phyloP scores from a whole-genome alignment of 179 eudicot genomes.

The Spergularia azorica region DNA sequence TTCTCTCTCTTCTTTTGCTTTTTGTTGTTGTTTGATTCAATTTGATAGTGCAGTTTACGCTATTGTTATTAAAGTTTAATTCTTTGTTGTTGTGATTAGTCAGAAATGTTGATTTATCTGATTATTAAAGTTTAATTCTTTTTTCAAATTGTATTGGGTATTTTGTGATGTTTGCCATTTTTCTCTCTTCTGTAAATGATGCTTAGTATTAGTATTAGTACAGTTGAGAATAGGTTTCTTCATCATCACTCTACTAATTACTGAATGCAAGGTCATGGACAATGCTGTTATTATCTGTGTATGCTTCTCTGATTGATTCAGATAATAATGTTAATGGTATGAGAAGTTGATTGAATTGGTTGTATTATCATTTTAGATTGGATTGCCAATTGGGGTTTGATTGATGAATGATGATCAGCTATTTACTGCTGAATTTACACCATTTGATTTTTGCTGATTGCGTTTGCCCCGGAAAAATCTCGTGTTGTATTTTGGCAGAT shows the following conservation, averaged over 20 bases:
- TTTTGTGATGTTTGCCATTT: too few relatives aligned
- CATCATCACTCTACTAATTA: too few relatives aligned
- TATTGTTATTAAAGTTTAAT: too few relatives aligned
- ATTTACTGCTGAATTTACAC: too few relatives aligned
- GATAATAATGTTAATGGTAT: neutral
- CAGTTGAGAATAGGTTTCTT: neutral
- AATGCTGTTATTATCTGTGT: neutral
- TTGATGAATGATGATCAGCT: too few relatives aligned
- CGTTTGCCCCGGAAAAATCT: too few relatives aligned
- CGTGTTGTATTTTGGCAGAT: slow-evolving; percentile 35
- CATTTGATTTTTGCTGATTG: too few relatives aligned
- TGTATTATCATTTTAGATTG: too few relatives aligned
- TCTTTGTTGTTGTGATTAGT: too few relatives aligned
- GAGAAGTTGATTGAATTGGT: neutral
- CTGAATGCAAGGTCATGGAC: too few relatives aligned
- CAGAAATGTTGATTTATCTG: neutral
- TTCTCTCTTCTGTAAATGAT: neutral
- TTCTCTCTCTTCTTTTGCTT: too few relatives aligned
- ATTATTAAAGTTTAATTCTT: too few relatives aligned
- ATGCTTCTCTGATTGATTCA: neutral
- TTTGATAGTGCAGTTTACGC: neutral
- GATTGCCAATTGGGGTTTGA: neutral
- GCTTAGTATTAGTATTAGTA: neutral
- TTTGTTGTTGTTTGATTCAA: neutral
- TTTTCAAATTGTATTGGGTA: neutral